Base-by-base conservation (phyloP, 75 land plant species). In the Pseudotsuga menziesii region DNA sequence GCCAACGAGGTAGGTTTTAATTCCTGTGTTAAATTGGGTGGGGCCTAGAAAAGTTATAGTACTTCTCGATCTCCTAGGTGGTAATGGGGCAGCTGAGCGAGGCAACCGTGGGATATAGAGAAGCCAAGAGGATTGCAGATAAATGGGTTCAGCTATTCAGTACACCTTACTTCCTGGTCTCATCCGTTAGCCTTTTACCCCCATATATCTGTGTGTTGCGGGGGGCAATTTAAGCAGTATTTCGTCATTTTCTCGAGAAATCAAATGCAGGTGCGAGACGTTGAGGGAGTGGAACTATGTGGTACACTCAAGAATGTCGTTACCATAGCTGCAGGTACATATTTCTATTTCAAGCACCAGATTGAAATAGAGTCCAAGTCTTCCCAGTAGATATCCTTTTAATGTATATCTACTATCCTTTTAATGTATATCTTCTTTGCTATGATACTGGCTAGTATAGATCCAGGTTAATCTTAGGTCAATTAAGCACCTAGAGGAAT, bases 241-340 rank as follows among this genome's bases (percentile, higher is more conserved):
- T 16, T 26, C 16, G 7, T 29, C 74, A 16, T 22, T 69, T 72
- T 56, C 16, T 56, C 52, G 5, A 32, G 14, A 64, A 1, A 15
- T 17, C 16, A 39, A 16, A 52, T 80, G 66, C 77, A 93, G 97
- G 97, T 95, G 22, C 79, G 90, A 74, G 98, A 95, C 80, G 92
- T 95, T 9, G 98, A 93, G 76, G 98, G 98, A 66, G 94, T 93
- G 41, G 98, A 95, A 73, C 85, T 95, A 25, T 95, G 97, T 76
- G 98, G 97, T 56, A 93, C 98, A 52, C 77, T 95, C 82, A 95
- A 95, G 62, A 95, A 95, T 82, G 82, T 93, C 32, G 98, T 95
- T 15, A 94, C 98, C 29, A 73, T 95, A 41, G 98, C 91, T 32
- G 97, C 98, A 80, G 96, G 98, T 93, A 29, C 1, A 44, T 7